These are phyloP conservation scores for Komagataella populi DNA, from an alignment of 805 yeast genomes.

Conservation along the genomic window DNA sequence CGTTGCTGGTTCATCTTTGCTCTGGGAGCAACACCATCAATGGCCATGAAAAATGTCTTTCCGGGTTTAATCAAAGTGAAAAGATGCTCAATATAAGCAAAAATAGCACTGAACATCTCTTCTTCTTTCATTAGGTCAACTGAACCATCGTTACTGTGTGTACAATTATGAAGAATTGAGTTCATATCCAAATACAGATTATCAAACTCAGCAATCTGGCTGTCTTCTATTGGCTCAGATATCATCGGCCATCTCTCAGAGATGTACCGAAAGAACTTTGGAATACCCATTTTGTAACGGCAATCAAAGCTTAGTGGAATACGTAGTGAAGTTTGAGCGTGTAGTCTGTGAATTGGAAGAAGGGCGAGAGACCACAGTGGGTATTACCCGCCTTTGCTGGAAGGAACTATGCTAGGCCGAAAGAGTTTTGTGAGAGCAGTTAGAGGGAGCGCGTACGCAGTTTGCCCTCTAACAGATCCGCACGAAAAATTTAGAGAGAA, in stretches of 20 bases:
- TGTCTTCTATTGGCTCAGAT: conserved; percentile 70
- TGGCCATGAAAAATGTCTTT: conserved; percentile 85
- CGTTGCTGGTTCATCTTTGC: conserved; percentile 98
- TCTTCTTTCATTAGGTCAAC: conserved; percentile 67
- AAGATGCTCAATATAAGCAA: conserved; percentile 87
- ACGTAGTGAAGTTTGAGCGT: neutral
- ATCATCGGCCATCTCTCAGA: conserved; percentile 98
- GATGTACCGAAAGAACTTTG: conserved; percentile 91
- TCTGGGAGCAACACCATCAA: conserved; percentile 98
- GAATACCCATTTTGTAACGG: conserved; percentile 57
- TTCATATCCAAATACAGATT: conserved; percentile 95
- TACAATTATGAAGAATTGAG: conserved; percentile 86
- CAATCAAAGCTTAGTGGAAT: neutral
- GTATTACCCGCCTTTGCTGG: neutral
- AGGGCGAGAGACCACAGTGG: neutral
- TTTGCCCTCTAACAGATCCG: conserved; percentile 11
- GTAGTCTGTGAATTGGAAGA: neutral
- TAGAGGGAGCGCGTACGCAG: conserved; percentile 4
- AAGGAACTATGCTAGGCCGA: neutral
- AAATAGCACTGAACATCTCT: conserved; percentile 84
- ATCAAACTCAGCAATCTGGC: conserved; percentile 86
- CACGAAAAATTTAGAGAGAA: neutral
- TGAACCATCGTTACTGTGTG: conserved; percentile 64
- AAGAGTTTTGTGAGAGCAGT: neutral
- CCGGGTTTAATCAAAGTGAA: conserved; percentile 81